phyloP scores from a whole-genome alignment of 768 basidiomycete genomes.

The Boletus tomentosulus region DNA sequence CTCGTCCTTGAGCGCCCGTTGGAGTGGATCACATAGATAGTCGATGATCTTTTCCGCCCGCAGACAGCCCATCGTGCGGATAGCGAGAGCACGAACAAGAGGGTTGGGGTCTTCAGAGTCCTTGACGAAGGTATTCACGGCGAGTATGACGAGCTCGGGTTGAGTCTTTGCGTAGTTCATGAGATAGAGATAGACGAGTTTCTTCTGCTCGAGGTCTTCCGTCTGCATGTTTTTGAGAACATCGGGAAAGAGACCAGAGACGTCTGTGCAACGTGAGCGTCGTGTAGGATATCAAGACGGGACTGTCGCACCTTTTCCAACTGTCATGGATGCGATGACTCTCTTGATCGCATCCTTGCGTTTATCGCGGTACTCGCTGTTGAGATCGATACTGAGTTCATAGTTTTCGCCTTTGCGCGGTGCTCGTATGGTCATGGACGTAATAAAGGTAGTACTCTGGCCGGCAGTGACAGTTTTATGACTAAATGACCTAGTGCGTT shows the following conservation, averaged over 20 bases:
- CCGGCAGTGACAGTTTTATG: too few species aligned
- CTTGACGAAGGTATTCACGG: slow-evolving; percentile 97
- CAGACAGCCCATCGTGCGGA: slow-evolving; percentile 95
- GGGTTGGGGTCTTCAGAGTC: slow-evolving; percentile 98
- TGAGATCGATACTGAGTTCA: too few species aligned
- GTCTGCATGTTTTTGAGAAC: slow-evolving; percentile 98
- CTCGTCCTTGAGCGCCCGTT: slow-evolving; percentile 90
- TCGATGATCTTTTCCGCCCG: slow-evolving; percentile 99
- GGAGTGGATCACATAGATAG: slow-evolving; percentile 91
- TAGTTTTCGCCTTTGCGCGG: slow-evolving; percentile 89
- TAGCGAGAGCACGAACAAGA: slow-evolving; percentile 91
- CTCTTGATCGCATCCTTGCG: slow-evolving; percentile 97
- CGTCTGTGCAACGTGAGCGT: slow-evolving; percentile 44
- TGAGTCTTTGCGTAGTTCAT: slow-evolving; percentile 99
- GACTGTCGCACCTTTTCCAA: slow-evolving; percentile 78
- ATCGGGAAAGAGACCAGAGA: slow-evolving; percentile 94
- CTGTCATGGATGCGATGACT: slow-evolving; percentile 98
- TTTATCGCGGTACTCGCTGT: too few species aligned
- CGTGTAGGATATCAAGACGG: slow-evolving; percentile 1
- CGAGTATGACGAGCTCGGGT: slow-evolving; percentile 96
- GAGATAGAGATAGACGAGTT: too few species aligned
- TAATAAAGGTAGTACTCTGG: too few species aligned
- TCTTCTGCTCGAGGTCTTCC: too few species aligned
- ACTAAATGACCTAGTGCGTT: too few species aligned
- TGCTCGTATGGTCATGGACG: slow-evolving; percentile 45